Evolutionary conservation across 2,329 filamentous ascomycete species (phyloP).

Genomic region (Ophiosphaerella narmari): DNA sequence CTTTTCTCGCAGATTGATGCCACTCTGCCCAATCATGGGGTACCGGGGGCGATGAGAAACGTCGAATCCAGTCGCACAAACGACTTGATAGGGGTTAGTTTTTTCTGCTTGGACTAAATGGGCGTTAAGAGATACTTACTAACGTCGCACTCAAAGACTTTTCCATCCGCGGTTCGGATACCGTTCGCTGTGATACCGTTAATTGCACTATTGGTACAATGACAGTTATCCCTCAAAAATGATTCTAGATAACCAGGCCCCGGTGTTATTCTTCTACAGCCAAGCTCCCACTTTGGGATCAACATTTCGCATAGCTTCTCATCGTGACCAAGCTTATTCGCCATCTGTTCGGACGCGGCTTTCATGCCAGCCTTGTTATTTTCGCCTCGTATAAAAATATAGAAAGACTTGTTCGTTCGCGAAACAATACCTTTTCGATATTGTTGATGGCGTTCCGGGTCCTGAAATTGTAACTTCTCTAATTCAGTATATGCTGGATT

Average conservation of each 20-base stretch:
- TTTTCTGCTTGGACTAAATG: neutral
- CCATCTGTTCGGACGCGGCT: conserved; percentile 18
- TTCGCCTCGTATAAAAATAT: conserved; percentile 25
- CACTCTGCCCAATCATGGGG: conserved; percentile 46
- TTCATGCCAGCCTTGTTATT: conserved; percentile 24
- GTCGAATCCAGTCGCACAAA: conserved; percentile 49
- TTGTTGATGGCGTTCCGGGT: conserved; percentile 16
- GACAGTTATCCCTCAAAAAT: conserved; percentile 53
- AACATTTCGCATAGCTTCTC: conserved; percentile 20
- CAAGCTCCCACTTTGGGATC: conserved; percentile 25
- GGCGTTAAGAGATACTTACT: conserved; percentile 8
- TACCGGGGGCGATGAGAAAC: conserved; percentile 50
- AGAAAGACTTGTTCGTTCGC: conserved; percentile 25
- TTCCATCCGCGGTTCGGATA: conserved; percentile 49
- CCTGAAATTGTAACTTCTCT: conserved; percentile 22
- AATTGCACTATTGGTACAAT: conserved; percentile 54
- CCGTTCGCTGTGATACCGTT: conserved; percentile 51
- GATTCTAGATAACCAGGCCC: conserved; percentile 56
- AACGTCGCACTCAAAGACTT: conserved; percentile 47
- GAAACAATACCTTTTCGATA: conserved; percentile 24
- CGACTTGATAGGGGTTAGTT: conserved; percentile 4
- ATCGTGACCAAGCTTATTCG: conserved; percentile 21
- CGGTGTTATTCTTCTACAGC: conserved; percentile 48
- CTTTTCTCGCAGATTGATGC: conserved; percentile 45
- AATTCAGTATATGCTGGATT: conserved; percentile 23